These are phyloP conservation scores for Blastomyces emzantsi DNA, from an alignment of 2,329 filamentous ascomycete genomes.

Conservation along the genomic window DNA sequence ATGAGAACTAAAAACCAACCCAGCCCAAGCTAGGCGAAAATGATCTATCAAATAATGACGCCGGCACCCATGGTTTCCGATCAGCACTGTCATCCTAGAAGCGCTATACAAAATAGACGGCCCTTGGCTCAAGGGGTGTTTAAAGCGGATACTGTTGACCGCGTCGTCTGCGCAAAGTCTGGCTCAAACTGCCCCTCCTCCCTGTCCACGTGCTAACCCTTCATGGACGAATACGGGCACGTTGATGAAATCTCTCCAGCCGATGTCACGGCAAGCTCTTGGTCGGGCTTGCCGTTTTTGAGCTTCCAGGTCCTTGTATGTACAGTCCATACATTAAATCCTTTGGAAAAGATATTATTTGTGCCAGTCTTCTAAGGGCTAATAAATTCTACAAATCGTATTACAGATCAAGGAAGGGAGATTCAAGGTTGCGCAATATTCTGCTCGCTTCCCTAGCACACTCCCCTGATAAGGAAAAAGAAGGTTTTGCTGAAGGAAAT, in stretches of 20 bases:
- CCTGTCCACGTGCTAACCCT: not conserved
- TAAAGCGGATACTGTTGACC: not conserved
- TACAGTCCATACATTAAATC: no score
- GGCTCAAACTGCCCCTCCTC: not conserved
- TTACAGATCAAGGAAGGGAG: no score
- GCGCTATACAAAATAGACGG: no score
- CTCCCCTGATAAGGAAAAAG: no score
- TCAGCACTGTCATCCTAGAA: constrained; percentile 3
- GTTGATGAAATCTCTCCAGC: not conserved
- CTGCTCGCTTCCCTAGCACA: no score
- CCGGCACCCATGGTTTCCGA: not conserved
- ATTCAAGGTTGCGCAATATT: no score
- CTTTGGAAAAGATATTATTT: not conserved
- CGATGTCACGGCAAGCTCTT: not conserved
- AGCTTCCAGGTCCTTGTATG: not conserved
- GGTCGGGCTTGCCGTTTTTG: no score
- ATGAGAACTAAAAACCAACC: not conserved
- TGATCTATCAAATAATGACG: constrained; percentile 4
- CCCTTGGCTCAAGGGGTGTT: not conserved
- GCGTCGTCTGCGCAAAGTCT: not conserved
- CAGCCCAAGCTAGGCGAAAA: constrained; percentile 1
- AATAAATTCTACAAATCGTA: not conserved
- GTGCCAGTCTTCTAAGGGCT: not conserved
- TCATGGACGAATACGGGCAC: not conserved
- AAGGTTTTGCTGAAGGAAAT: no score